phyloP scores from a whole-genome alignment of 495 filamentous ascomycete genomes.

The Friedmanniomyces endolithicus region DNA sequence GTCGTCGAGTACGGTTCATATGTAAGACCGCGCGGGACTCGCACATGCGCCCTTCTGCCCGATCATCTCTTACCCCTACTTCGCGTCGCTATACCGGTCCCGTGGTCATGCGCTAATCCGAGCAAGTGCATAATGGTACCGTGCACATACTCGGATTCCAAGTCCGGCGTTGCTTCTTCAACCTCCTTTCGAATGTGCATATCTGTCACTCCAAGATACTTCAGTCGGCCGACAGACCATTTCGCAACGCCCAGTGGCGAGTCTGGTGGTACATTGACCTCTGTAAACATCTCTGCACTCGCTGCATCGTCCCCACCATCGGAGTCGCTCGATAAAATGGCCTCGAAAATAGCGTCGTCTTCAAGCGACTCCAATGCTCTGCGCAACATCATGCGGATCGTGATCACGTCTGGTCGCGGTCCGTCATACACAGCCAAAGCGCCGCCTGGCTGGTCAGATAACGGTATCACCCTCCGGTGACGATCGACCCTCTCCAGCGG shows the following conservation, averaged over 20 bases:
- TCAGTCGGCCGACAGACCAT: not conserved
- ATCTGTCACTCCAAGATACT: not conserved
- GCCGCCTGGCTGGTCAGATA: not conserved
- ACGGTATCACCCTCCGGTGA: not conserved
- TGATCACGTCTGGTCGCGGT: constrained; percentile 17
- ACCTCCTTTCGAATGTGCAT: not conserved
- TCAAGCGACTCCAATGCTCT: constrained; percentile 10
- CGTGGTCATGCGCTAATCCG: too few relatives aligned
- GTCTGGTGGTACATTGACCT: not conserved
- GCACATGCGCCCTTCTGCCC: too few relatives aligned
- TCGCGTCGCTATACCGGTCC: too few relatives aligned
- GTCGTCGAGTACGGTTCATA: too few relatives aligned
- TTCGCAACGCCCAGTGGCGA: not conserved
- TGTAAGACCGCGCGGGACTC: too few relatives aligned
- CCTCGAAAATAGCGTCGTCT: not conserved
- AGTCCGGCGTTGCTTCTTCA: not conserved
- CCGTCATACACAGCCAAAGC: constrained; percentile 11
- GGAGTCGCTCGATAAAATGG: not conserved
- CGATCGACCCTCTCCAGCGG: not conserved
- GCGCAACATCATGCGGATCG: constrained; percentile 18
- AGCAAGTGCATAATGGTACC: too few relatives aligned
- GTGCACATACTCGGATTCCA: too few relatives aligned
- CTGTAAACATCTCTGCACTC: not conserved
- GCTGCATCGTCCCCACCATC: not conserved
- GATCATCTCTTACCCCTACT: too few relatives aligned